Base-by-base conservation (phyloP, 2,329 filamentous ascomycete genomes). In the Aspergillus sp. region DNA sequence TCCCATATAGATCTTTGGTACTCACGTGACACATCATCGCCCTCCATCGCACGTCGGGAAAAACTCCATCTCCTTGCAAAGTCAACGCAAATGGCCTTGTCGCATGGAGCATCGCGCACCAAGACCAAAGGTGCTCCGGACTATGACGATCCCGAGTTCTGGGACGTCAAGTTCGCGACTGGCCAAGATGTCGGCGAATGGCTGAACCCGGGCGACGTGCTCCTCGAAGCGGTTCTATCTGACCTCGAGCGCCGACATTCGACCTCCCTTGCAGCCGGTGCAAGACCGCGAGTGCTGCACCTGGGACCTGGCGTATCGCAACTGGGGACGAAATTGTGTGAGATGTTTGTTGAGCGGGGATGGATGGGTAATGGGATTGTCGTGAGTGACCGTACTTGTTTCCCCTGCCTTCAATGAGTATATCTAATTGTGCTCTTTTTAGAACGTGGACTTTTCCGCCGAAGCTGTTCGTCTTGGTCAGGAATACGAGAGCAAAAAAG, bases 101-200 rank as follows among this genome's bases (percentile, higher is more conserved):
- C 19, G 19, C 19, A 19, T 19, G 39, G 34, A 34, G 42, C 44
- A 50, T 49, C 45, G 11, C 54, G 45, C 34, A 48, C 45, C 9
- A 59, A 52, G 44, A 38, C 54, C 26, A 50, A 47, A 28, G 57
- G 60, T 4, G 59, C 62, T 26, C 58, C 62, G 5, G 62, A 65
- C 31, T 67, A 67, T 33, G 63, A 67, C 33, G 50, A 59, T 7
- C 47, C 62, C 2, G 39, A 46, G 7, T 67, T 58, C 48, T 67
- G 64, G 64, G 57, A 67, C 42, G 41, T 28, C 7, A 60, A 58
- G 30, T 67, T 67, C 40, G 59, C 59, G 28, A 60, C 53, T n/a
- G 61, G 62, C n/a, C 50, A 50, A 10, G 64, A 67, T 57, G 57
- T 65, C 10, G 63, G 64, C 27, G 64, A 67, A 51, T 67, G 64